Percentiles rank a stretch among this genome's conserved stretches.
Evolutionary conservation across 345 rosid genomes (phyloP).

Genomic region (Eucalyptus viminalis): DNA sequence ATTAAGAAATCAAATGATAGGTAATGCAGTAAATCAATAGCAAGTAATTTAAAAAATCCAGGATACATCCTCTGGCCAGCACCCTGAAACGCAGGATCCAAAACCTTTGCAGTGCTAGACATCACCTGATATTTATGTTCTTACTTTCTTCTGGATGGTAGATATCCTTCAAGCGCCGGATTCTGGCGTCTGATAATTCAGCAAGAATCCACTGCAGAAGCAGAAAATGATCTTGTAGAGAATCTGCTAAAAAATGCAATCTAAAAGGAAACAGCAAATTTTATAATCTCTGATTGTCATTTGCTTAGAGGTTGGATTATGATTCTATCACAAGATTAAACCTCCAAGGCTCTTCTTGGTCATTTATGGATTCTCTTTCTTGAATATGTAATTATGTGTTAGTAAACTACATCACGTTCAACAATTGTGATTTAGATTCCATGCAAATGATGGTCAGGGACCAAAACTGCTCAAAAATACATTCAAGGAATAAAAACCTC

Average conservation of each 20-base stretch:
- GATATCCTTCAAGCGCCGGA: background rate
- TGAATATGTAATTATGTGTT: background rate
- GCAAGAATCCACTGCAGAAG: background rate
- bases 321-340: background rate
- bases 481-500: background rate
- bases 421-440: background rate
- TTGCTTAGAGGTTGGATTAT: background rate
- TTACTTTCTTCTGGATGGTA: background rate
- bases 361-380: background rate
- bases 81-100: conserved; percentile 38
- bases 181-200: background rate
- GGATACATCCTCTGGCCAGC: conserved; percentile 43
- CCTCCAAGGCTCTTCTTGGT: background rate
- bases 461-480: background rate
- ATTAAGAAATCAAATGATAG: background rate
- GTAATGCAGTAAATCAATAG: background rate
- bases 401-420: background rate
- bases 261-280: background rate
- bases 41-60: background rate
- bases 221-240: background rate
- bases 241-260: background rate
- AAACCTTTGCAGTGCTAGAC: conserved; percentile 20
- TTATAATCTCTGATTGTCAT: background rate
- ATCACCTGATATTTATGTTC: conserved; percentile 2
- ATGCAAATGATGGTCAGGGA: background rate